A percentile compares a stretch with the other conserved stretches of the same genome.
These are phyloP conservation scores for Prorocentrum cordatum DNA, from an alignment of 169 alveolate species.

Conservation along the genomic window DNA sequence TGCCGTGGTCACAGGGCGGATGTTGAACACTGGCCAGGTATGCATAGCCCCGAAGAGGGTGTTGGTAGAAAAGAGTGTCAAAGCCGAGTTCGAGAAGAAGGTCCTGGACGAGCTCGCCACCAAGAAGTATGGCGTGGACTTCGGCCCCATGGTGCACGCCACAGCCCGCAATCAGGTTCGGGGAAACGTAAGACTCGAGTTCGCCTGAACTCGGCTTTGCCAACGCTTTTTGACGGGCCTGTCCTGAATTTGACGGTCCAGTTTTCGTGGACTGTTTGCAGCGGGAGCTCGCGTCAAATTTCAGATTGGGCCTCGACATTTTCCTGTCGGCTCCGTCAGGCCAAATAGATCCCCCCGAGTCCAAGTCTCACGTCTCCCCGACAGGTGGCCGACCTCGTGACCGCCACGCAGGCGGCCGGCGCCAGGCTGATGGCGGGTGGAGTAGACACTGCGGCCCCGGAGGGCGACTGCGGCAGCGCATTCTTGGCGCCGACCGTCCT, in stretches of 20 bases:
- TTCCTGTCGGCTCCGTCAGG: no score
- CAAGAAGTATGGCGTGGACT: slow-evolving; percentile 31
- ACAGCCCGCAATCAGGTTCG: slow-evolving; percentile 14
- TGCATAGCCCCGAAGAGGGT: slow-evolving; percentile 57
- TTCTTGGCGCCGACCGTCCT: slow-evolving; percentile 57
- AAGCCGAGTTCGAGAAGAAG: slow-evolving; percentile 24
- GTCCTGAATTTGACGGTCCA: no score
- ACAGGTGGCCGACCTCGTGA: no score
- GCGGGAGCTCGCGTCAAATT: no score
- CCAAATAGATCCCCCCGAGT: no score
- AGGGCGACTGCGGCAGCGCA: not conserved
- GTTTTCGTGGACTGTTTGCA: no score
- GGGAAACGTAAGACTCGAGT: no score
- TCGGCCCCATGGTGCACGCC: slow-evolving; percentile 58
- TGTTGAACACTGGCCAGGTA: not conserved
- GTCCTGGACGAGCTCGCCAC: not conserved
- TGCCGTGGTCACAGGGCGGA: slow-evolving; percentile 20
- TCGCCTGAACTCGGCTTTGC: no score
- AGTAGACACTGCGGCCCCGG: not conserved
- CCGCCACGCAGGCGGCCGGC: not conserved
- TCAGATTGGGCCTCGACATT: no score
- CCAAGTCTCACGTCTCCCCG: no score
- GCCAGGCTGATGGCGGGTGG: slow-evolving; percentile 3
- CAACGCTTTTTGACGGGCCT: no score
- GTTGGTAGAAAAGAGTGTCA: slow-evolving; percentile 11